A percentile compares a stretch with the other conserved stretches of the same genome.
Conservation (phyloP, 441 rosid species). For the Erysimum cheiri region DNA sequence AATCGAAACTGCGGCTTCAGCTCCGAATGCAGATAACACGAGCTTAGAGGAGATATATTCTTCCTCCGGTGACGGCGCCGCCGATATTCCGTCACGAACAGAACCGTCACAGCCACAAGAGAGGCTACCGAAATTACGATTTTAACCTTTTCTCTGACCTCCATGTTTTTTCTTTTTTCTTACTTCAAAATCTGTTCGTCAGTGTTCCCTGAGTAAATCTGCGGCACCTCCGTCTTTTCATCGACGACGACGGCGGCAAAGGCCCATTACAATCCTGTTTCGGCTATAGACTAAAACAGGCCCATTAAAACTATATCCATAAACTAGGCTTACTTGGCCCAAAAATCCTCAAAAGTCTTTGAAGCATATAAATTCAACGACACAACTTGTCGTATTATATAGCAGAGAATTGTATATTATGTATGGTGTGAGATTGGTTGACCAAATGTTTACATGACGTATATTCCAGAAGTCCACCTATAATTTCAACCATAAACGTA, state of each 20-base stretch:
- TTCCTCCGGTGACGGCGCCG: conserved; percentile 53
- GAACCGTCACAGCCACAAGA: conserved; percentile 53
- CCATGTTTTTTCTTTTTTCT: conserved; percentile 15
- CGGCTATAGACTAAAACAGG: background rate
- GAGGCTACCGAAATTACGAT: conserved; percentile 55
- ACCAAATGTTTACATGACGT: conserved; percentile 14
- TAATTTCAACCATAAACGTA: conserved; percentile 3
- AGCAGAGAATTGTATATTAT: background rate
- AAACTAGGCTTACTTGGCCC: conserved; percentile 11
- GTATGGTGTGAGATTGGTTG: background rate
- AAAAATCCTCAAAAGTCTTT: background rate
- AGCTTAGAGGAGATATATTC: conserved; percentile 45
- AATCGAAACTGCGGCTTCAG: conserved; percentile 71
- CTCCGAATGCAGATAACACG: conserved; percentile 67
- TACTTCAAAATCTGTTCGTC: conserved; percentile 3
- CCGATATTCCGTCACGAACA: conserved; percentile 50
- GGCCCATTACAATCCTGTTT: no score
- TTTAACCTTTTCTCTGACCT: conserved; percentile 44
- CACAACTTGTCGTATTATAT: background rate
- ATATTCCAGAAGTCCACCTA: conserved; percentile 1
- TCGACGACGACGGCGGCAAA: background rate
- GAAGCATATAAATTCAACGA: background rate
- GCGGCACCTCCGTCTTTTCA: conserved; percentile 15
- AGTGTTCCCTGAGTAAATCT: conserved; percentile 26
- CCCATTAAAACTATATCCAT: conserved; percentile 19